phyloP scores from a whole-genome alignment of 441 rosid species.

The Mallotus repandus region DNA sequence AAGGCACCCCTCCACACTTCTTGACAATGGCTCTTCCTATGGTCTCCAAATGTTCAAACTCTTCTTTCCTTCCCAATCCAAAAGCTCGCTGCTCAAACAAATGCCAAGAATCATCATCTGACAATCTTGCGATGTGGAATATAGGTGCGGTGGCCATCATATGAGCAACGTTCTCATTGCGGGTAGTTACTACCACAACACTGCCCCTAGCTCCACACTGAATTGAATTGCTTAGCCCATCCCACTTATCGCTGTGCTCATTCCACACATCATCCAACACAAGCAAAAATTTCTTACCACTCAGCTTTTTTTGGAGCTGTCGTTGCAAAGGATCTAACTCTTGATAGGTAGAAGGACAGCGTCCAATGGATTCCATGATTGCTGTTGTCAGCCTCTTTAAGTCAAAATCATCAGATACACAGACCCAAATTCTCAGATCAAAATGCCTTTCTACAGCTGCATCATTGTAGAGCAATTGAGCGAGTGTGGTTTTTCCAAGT shows the following conservation, averaged over 20 bases:
- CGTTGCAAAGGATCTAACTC: conserved; percentile 18
- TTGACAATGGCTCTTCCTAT: conserved; percentile 18
- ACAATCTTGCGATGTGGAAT: background rate
- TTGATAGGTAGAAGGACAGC: background rate
- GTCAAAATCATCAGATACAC: conserved; percentile 13
- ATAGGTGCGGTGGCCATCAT: conserved; percentile 13
- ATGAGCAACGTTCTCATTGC: conserved; percentile 14
- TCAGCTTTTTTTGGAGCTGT: conserved; percentile 7
- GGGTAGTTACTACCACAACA: conserved; percentile 19
- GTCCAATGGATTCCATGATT: conserved; percentile 12
- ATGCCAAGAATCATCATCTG: background rate
- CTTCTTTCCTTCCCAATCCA: background rate
- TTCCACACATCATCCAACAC: conserved; percentile 35
- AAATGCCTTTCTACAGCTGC: background rate
- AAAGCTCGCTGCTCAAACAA: conserved; percentile 12
- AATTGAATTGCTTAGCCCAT: background rate
- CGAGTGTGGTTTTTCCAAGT: conserved; percentile 13
- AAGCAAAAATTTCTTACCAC: conserved; percentile 10
- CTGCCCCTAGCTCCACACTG: conserved; percentile 7
- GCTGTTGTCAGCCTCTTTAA: conserved; percentile 2
- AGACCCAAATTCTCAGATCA: conserved; percentile 6
- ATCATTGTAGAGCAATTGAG: conserved; percentile 4
- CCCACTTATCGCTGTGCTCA: conserved; percentile 21
- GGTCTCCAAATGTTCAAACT: background rate
- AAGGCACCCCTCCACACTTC: conserved; percentile 28